A percentile compares a stretch with the other conserved stretches of the same genome.
Evolutionary conservation across 2,329 filamentous ascomycete species (phyloP).

Genomic region (Sphaerulina vaccinii): DNA sequence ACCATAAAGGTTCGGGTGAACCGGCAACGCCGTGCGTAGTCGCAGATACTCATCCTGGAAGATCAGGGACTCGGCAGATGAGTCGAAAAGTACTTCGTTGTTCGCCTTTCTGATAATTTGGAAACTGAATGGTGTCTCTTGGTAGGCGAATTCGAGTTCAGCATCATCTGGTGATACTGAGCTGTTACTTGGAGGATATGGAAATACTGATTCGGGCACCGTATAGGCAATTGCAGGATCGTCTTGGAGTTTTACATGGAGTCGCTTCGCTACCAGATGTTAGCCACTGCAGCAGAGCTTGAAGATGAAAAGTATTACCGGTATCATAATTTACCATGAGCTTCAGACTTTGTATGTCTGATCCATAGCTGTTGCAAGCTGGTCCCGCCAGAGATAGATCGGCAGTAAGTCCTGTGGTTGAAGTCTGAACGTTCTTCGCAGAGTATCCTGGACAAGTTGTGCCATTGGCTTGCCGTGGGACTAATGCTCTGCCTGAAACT

Average conservation of each 20-base stretch:
- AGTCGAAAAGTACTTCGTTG: conserved; percentile 35
- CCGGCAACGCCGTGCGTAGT: conserved; percentile 68
- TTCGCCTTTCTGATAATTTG: conserved; percentile 26
- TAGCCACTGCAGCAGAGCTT: conserved; percentile 6
- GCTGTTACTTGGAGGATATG: conserved; percentile 52
- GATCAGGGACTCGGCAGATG: conserved; percentile 32
- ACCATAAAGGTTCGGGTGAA: conserved; percentile 70
- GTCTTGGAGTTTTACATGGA: conserved; percentile 68
- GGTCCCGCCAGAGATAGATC: conserved; percentile 33
- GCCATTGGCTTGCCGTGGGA: conserved; percentile 2
- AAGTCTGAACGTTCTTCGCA: conserved; percentile 32
- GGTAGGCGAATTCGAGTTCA: conserved; percentile 32
- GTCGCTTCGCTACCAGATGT: conserved; percentile 41
- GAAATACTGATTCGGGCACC: conserved; percentile 67
- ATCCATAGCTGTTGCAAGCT: conserved; percentile 35
- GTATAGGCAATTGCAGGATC: conserved; percentile 67
- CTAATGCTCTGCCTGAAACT: conserved; percentile 13
- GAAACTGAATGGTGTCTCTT: conserved; percentile 34
- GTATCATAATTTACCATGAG: conserved; percentile 34
- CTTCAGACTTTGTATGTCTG: conserved; percentile 30
- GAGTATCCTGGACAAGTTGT: conserved; percentile 33
- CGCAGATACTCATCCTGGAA: conserved; percentile 50
- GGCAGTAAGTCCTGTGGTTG: conserved; percentile 28
- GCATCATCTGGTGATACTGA: conserved; percentile 24
- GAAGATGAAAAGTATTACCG: conserved; percentile 5